Percentiles rank a stretch among this genome's conserved stretches.
These are phyloP conservation scores for Penicillium decumbens DNA, from an alignment of 2,329 filamentous ascomycete genomes.

Conservation along the genomic window DNA sequence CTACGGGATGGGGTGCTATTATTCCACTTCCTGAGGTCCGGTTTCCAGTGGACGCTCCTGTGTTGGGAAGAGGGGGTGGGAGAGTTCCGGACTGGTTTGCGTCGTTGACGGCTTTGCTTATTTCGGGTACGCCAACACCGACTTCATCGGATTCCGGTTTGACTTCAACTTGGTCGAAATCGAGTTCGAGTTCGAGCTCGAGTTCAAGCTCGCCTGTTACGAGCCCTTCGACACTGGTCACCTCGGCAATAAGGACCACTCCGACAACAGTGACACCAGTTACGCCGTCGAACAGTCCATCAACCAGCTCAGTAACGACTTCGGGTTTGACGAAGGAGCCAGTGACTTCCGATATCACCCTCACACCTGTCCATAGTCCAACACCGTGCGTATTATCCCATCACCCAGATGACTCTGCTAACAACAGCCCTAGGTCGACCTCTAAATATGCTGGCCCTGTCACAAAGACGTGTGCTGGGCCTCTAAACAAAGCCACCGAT, in stretches of 20 bases:
- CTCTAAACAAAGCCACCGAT: neutral
- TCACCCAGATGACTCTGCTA: neutral
- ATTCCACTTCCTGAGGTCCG: slow-evolving; percentile 6
- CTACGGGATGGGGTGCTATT: slow-evolving; percentile 13
- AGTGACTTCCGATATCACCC: neutral
- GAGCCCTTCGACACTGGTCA: too few species aligned
- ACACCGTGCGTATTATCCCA: neutral
- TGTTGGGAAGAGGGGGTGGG: neutral
- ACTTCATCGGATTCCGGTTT: neutral
- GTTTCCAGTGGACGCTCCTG: neutral
- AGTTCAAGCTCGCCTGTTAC: too few species aligned
- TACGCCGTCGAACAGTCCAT: neutral
- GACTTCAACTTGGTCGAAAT: neutral
- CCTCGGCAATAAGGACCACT: too few species aligned
- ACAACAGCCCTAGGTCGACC: neutral
- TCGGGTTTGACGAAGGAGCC: neutral
- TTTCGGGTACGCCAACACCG: neutral
- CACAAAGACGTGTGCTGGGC: slow-evolving; percentile 16
- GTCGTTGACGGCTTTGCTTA: neutral
- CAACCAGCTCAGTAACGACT: neutral
- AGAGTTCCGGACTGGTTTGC: neutral
- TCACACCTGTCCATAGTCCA: neutral
- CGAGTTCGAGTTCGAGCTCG: too few species aligned
- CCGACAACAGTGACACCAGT: neutral
- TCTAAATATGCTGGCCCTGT: neutral